Evolutionary conservation across 306 rosid genomes (phyloP), one percentile per base, ranked within the genome.

Genomic region (Geum urbanum): DNA sequence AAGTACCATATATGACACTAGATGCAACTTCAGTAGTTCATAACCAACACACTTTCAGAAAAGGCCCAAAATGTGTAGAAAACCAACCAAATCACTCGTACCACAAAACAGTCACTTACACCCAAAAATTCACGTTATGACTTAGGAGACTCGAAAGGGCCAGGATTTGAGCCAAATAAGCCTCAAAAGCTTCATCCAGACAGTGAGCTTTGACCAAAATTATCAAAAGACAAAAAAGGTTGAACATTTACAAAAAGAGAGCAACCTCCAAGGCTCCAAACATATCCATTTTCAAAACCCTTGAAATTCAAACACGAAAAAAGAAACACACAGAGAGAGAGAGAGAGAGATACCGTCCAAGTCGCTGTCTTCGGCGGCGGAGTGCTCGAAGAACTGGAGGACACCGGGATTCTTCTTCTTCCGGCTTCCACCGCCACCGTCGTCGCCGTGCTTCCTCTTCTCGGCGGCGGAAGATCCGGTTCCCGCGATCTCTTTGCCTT

Each of bases 331-430:
- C n/a, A 5, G 15, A 46, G 32, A 57, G 19, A 32, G 43, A 9
- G 44, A 24, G 19, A 59, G 59, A 15, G 51, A 39, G 9, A 12
- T 78, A 94, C 99, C 87, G 24, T 80, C 77, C 32, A 82, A 75
- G 77, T 83, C 95, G 35, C 78, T 74, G 50, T 72, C 37, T 32
- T 32, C 89, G 13, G 76, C 84, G 3, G 86, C 82, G 40, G 53
- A 54, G 22, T 91, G 88, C 8, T 95, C 97, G 59, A 95, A 87
- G 73, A 95, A 95, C 86, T 78, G 86, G 15, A 89, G 81, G 9
- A 81, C 84, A 7, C 75, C 79, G 1, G 82, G 88, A 74, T 88
- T 80, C 56, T 22, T 84, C 80, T 78, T 76, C 78, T 79, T 89
- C 72, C 77, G 80, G 10, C 72, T 76, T 3, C 79, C 84, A n/a